Base-by-base conservation (phyloP, 2,329 filamentous ascomycete species). In the Verticillium nubilum region DNA sequence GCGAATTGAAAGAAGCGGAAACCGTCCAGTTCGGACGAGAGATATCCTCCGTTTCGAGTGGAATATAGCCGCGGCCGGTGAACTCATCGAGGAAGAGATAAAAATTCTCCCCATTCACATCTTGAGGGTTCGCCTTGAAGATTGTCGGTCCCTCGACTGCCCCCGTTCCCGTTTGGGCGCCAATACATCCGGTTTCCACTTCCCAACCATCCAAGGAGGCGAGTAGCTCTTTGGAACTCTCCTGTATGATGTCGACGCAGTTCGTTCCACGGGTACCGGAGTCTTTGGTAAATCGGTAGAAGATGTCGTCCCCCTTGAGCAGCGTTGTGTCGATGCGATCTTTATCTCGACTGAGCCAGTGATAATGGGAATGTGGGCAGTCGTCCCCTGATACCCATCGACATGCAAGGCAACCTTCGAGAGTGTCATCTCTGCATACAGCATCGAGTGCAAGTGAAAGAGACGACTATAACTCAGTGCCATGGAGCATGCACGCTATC, bases 21-120 rank as follows among this genome's bases (percentile, higher is more conserved):
- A 83, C 72, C 35, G 70, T 75, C 81, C 81, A 83, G 6, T 67
- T 60, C 0, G 80, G 80, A 12, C 76, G 78, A 7, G 75, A 70
- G 52, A 84, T 77, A 53, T 84, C 74, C 0, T 66, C 63, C 0
- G 81, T 82, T 68, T 81, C 78, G 0, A 84, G 73, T 0, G 81
- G 80, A 12, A 84, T 78, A 63, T 84, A 84, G 0, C 80, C 80
- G 3, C 80, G 74, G 3, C 74, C 76, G 2, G 66, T 70, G 58
- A 82, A 84, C 62, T 84, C 81, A 52, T 84, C 81, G 0, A 84
- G 78, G 53, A 84, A 83, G 0, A 84, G 76, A 62, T 82, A 84
- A 63, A 75, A 84, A 66, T 81, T 82, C n/a, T 81, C 73, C 6
- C 81, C 81, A 57, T 82, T 72, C 3, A 74, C 73, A 62, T 84